Evolutionary conservation across 768 basidiomycete species (phyloP).

Genomic region (Pulveroboletus sp.): DNA sequence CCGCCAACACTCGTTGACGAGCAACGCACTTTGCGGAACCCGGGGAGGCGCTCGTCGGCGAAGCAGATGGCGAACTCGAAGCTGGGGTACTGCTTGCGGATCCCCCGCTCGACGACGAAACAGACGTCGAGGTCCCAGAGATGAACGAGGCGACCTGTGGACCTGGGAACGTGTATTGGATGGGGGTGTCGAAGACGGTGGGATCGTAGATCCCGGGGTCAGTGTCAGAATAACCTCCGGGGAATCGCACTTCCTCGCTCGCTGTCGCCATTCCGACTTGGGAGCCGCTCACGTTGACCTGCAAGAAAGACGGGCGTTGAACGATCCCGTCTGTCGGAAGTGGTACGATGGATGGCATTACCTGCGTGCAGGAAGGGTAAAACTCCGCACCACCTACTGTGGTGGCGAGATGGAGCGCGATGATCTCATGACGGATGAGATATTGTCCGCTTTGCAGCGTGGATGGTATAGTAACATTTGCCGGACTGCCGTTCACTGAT

Average conservation of each 20-base stretch:
- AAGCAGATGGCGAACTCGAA: conserved; percentile 6
- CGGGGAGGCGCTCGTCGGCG: conserved; percentile 4
- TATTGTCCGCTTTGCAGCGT: conserved; percentile 66
- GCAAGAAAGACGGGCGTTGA: conserved; percentile 10
- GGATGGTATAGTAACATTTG: conserved; percentile 42
- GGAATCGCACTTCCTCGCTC: conserved; percentile 57
- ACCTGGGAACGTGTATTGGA: conserved; percentile 49
- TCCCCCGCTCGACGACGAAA: conserved; percentile 7
- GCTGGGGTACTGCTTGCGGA: background rate
- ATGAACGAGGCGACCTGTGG: conserved; percentile 45
- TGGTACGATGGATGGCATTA: conserved; percentile 7
- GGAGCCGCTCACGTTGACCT: conserved; percentile 53
- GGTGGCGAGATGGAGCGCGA: conserved; percentile 68
- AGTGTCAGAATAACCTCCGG: conserved; percentile 66
- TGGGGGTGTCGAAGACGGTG: conserved; percentile 32
- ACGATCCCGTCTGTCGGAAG: background rate
- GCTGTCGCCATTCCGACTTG: conserved; percentile 44
- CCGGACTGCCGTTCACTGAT: conserved; percentile 39
- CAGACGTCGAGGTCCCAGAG: conserved; percentile 13
- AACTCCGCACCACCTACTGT: conserved; percentile 66
- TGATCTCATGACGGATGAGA: conserved; percentile 75
- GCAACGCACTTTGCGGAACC: conserved; percentile 13
- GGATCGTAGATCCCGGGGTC: conserved; percentile 70
- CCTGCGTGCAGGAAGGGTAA: conserved; percentile 67
- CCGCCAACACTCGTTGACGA: conserved; percentile 18